Base-by-base conservation (phyloP, 2,329 filamentous ascomycete genomes). In the Falciphora oryzae region DNA sequence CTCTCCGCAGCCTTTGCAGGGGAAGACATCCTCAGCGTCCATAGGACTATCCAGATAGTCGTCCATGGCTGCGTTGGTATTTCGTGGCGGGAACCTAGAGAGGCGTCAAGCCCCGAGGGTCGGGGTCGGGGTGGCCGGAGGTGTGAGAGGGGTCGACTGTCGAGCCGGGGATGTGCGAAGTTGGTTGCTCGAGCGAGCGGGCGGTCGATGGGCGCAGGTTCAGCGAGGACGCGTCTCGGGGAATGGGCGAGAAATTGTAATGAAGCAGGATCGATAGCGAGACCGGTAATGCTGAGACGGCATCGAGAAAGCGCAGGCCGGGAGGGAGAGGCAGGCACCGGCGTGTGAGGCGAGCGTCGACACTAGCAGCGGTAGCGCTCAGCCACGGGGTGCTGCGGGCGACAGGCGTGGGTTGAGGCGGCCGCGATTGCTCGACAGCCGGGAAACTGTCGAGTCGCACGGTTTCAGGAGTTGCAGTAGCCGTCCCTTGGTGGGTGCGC, bases 1-100 rank as follows among this genome's bases (percentile, higher is more conserved):
- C 93, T 96, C 91, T 80, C 92, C 92, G 78, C 93, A 97, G 66
- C 92, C 92, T 81, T 96, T 96, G 82, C 93, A 97, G 67, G 91
- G 91, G 73, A 91, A 96, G 69, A 90, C 83, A 75, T 96, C 93
- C 71, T 96, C 92, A 68, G 85, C 83, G 66, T 96, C 92, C 81
- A 91, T 83, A 63, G 86, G 83, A 71, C 78, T 82, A 67, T 89
- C 87, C 68, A 86, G 76, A 70, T 87, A 89, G 65, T 87, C 85
- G 69, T 86, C 85, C 73, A 87, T 83, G 69, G 78, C 78, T 65
- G 28, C 28, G 28, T 18, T 62, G 82, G 75, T 79, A 83, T 81
- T 73, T 65, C 74, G 71, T 69, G 70, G 59, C 67, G 67, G 61
- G 38, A 61, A 57, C 59, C 61, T 61, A 56, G 38, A 61, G 61